phyloP scores from a whole-genome alignment of 768 basidiomycete species.

The Termitomyces sp. region DNA sequence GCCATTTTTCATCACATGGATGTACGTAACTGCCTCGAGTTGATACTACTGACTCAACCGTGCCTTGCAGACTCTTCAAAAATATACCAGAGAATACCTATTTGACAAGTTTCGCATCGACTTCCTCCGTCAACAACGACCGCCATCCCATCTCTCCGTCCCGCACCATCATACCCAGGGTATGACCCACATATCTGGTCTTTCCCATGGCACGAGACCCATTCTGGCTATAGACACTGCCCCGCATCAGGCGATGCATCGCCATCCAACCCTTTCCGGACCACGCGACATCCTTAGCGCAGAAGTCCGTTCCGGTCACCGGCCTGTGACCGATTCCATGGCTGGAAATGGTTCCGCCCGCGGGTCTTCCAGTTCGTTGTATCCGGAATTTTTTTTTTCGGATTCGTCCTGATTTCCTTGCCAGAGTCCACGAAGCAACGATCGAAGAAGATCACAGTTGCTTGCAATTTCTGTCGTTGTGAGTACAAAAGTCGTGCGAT shows the following conservation, averaged over 20 bases:
- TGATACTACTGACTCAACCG: conserved; percentile 4
- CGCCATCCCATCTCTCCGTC: conserved; percentile 39
- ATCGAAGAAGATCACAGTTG: conserved; percentile 83
- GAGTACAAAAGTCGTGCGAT: conserved; percentile 25
- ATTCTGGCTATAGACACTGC: conserved; percentile 60
- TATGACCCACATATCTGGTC: conserved; percentile 37
- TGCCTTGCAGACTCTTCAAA: conserved; percentile 64
- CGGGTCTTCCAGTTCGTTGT: conserved; percentile 27
- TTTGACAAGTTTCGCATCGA: conserved; percentile 72
- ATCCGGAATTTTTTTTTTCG: conserved; percentile 16
- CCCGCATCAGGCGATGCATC: conserved; percentile 36
- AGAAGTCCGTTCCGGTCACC: conserved; percentile 39
- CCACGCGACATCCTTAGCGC: conserved; percentile 41
- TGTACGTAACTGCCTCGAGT: conserved; percentile 39
- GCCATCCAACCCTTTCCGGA: conserved; percentile 39
- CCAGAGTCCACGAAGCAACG: conserved; percentile 61
- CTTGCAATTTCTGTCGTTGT: conserved; percentile 91
- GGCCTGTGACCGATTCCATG: conserved; percentile 35
- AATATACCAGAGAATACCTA: conserved; percentile 79
- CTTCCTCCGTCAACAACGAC: conserved; percentile 44
- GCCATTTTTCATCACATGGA: conserved; percentile 88
- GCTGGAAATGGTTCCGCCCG: conserved; percentile 27
- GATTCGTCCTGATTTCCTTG: conserved; percentile 1
- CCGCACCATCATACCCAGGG: conserved; percentile 31
- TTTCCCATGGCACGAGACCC: conserved; percentile 45